Percentiles rank a stretch among this genome's conserved stretches.
Conservation (phyloP, 2,329 filamentous ascomycete genomes). For the Pestalotiopsis sp. region DNA sequence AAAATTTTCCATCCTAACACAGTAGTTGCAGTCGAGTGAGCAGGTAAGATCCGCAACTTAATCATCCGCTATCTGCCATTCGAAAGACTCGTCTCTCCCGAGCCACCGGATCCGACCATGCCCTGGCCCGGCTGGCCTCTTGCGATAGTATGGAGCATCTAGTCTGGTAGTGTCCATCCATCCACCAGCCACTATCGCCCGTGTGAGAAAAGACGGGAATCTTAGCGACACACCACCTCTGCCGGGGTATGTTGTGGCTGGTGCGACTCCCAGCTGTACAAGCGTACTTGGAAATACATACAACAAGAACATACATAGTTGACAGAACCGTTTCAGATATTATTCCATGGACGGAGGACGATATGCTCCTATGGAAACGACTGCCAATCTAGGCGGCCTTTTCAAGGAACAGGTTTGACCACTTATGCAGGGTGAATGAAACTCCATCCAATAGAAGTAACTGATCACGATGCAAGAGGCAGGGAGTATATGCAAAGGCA, state of each 20-base stretch:
- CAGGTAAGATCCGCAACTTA: background rate
- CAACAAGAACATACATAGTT: background rate
- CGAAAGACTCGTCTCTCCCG: background rate
- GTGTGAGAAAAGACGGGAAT: background rate
- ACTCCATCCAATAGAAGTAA: background rate
- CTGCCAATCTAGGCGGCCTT: conserved; percentile 8
- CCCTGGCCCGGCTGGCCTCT: background rate
- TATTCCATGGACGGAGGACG: background rate
- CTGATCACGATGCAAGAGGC: conserved; percentile 6
- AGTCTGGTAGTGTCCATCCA: background rate
- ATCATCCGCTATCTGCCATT: background rate
- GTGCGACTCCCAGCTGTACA: background rate
- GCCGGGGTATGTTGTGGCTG: background rate
- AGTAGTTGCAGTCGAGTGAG: background rate
- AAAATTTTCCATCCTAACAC: background rate
- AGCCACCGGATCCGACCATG: background rate
- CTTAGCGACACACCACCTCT: background rate
- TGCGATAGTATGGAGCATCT: background rate
- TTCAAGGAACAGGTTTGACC: background rate
- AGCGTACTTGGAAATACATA: background rate
- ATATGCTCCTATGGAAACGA: conserved; percentile 4
- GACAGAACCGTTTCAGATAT: conserved; percentile 5
- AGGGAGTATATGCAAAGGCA: conserved; percentile 1
- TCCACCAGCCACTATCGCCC: background rate
- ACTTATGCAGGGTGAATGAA: background rate